Conservation (phyloP, 345 rosid species). For the Camelina hispida region DNA sequence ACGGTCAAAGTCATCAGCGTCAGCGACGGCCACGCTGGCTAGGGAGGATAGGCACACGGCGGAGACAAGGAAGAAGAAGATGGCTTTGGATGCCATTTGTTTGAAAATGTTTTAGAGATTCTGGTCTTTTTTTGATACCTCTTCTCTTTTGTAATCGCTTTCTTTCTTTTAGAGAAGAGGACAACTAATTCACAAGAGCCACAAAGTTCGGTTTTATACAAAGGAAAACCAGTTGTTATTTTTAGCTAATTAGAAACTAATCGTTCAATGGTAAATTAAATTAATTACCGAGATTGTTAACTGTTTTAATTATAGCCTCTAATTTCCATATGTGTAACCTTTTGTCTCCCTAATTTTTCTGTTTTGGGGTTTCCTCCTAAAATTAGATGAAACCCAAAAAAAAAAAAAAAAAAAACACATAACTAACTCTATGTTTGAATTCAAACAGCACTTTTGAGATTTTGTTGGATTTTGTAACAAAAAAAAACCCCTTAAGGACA, state of each 20-base stretch:
- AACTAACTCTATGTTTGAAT: background rate
- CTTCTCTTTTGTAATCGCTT: constrained; percentile 27
- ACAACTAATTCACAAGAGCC: constrained; percentile 37
- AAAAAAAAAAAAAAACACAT: background rate
- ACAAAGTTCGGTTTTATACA: constrained; percentile 37
- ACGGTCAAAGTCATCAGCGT: constrained; percentile 36
- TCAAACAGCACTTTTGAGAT: background rate
- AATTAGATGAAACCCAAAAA: constrained; percentile 17
- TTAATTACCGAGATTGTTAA: constrained; percentile 17
- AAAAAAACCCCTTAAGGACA: background rate
- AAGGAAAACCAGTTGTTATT: background rate
- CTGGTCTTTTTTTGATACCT: constrained; percentile 15
- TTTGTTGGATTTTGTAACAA: background rate
- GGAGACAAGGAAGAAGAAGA: constrained; percentile 48
- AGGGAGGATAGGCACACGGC: constrained; percentile 54
- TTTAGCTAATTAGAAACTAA: constrained; percentile 9
- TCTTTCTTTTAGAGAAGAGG: constrained; percentile 37
- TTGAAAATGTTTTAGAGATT: constrained; percentile 29
- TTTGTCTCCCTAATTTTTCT: constrained; percentile 7
- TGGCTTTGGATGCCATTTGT: constrained; percentile 41
- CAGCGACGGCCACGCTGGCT: constrained; percentile 40
- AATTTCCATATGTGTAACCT: constrained; percentile 11
- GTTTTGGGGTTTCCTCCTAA: constrained; percentile 18
- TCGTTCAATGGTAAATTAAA: too few species aligned
- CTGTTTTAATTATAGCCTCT: constrained; percentile 25